Conservation (phyloP, 768 basidiomycete genomes). For the Kwoniella dendrophila region DNA sequence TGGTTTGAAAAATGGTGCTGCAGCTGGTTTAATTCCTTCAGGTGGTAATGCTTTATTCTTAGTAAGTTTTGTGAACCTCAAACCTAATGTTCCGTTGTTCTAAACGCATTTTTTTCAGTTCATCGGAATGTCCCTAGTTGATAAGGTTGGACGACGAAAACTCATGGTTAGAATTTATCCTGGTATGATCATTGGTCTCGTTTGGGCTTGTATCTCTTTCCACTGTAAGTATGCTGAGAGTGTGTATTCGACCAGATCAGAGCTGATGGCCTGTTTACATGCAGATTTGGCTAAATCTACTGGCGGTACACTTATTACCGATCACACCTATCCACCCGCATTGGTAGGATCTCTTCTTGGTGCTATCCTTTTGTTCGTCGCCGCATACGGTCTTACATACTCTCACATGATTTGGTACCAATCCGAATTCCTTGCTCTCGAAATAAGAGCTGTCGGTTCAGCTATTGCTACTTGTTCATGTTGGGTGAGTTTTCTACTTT, state of each 20-base stretch:
- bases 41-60: constrained; percentile 25
- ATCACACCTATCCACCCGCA: not conserved
- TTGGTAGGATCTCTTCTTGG: constrained; percentile 19
- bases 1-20: constrained; percentile 27
- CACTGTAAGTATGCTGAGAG: constrained; percentile 17
- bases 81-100: not conserved
- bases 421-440: constrained; percentile 29
- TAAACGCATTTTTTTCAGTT: not conserved
- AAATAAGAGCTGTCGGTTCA: constrained; percentile 27
- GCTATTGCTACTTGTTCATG: constrained; percentile 15
- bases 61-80: not conserved
- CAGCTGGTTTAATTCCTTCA: constrained; percentile 20
- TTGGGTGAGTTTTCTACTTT: too few species aligned
- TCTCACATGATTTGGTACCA: constrained; percentile 28
- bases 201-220: not conserved
- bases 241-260: constrained; percentile 12
- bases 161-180: constrained; percentile 19
- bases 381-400: constrained; percentile 16
- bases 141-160: constrained; percentile 30
- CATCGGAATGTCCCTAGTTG: constrained; percentile 24
- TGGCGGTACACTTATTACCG: not conserved
- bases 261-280: too few species aligned
- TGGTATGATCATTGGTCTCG: constrained; percentile 3
- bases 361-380: constrained; percentile 24
- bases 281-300: not conserved